phyloP scores from a whole-genome alignment of 2,329 filamentous ascomycete genomes.

The Tolypocladium ophioglossoides region DNA sequence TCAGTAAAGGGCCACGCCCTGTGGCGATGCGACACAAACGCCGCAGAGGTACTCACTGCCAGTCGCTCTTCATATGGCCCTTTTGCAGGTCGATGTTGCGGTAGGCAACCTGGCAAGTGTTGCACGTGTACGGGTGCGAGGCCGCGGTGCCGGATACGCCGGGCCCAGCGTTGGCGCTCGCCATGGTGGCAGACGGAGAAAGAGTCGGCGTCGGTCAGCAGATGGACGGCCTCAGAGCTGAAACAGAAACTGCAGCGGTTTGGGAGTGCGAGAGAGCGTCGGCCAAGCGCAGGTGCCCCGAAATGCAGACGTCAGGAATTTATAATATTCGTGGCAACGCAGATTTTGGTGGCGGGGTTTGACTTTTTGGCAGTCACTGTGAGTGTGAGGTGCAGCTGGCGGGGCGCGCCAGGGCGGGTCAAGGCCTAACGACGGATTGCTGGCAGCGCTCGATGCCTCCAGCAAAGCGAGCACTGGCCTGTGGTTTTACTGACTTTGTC shows the following conservation, averaged over 20 bases:
- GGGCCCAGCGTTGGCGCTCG: slow-evolving; percentile 23
- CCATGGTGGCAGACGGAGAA: slow-evolving; percentile 27
- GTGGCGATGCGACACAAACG: background rate
- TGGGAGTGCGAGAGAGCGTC: background rate
- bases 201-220: background rate
- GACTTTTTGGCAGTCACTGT: background rate
- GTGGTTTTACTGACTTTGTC: background rate
- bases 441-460: background rate
- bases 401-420: background rate
- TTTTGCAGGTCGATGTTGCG: slow-evolving; percentile 87
- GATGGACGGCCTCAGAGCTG: background rate
- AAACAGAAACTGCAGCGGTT: background rate
- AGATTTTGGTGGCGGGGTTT: slow-evolving; percentile 16
- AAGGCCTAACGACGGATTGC: background rate
- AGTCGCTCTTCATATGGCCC: slow-evolving; percentile 95
- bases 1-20: background rate
- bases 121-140: slow-evolving; percentile 91
- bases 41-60: slow-evolving; percentile 63
- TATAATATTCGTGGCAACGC: slow-evolving; percentile 12
- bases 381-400: background rate
- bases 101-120: slow-evolving; percentile 95
- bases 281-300: background rate
- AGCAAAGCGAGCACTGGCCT: background rate
- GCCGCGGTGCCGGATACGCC: slow-evolving; percentile 24
- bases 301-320: slow-evolving; percentile 5